phyloP scores from a whole-genome alignment of 345 rosid genomes.

The Murraya paniculata region DNA sequence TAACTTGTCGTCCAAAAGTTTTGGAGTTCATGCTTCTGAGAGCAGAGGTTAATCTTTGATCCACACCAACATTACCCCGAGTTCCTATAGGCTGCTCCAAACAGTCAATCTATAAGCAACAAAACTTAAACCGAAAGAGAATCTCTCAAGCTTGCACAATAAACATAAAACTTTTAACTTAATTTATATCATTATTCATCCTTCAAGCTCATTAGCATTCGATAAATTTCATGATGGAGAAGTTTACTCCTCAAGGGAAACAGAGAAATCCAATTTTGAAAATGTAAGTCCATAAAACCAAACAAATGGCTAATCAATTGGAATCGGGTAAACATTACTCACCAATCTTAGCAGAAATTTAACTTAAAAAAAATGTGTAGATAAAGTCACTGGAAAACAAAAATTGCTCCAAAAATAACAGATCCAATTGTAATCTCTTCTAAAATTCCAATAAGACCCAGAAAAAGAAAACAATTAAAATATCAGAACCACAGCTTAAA shows the following conservation, averaged over 20 bases:
- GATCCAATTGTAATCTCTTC: neutral
- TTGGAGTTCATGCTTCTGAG: constrained; percentile 18
- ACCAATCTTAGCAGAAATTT: neutral
- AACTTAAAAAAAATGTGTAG: neutral
- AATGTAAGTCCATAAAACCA: neutral
- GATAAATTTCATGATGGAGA: neutral
- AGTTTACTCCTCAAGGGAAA: neutral
- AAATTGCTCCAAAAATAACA: neutral
- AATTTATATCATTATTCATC: neutral
- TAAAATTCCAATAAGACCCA: constrained; percentile 14
- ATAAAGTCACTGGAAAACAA: neutral
- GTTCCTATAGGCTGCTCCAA: constrained; percentile 27
- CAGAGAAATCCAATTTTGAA: neutral
- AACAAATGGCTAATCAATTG: neutral
- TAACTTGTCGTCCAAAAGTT: constrained; percentile 25
- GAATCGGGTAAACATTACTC: neutral
- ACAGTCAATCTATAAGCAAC: constrained; percentile 35
- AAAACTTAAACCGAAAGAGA: constrained; percentile 11
- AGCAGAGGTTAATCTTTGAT: constrained; percentile 31
- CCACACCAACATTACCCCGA: constrained; percentile 15
- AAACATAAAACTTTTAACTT: neutral
- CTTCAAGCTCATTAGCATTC: neutral
- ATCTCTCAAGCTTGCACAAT: constrained; percentile 6
- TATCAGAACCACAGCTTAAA: neutral
- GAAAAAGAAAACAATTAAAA: neutral